Evolutionary conservation across 2,329 filamentous ascomycete species (phyloP), one percentile per base, ranked within the genome.

Genomic region (Podosphaera fusca): DNA sequence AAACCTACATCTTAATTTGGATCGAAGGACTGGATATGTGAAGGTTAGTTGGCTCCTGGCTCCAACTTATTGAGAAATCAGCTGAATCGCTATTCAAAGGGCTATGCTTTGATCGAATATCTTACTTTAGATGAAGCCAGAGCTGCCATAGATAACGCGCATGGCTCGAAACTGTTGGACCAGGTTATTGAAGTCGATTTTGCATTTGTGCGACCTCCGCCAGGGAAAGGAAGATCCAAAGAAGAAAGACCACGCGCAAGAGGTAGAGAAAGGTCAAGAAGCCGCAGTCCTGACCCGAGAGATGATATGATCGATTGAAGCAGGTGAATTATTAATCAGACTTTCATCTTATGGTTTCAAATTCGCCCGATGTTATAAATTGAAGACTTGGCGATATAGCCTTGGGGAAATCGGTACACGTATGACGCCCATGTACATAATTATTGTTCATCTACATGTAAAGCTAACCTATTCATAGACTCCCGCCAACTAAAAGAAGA

Each of bases 91-190:
- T 50, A 30, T 50, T 14, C 9, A 30, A n/a, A 90, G 85, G 86
- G 86, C 62, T 92, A 92, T 70, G 85, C 84, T 35, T 72, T 92
- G 63, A 89, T 92, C 68, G 87, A 92, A 68, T 92, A 88, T 70
- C 75, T 84, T 1, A 90, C 85, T 0, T 73, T 88, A 46, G 76
- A 81, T 61, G 86, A 92, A 69, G 86, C 86, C 12, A 79, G 83
- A 61, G 84, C 82, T n/a, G 86, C 86, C 50, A 87, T 92, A 65
- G 81, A 87, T 68, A 82, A 81, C 64, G 83, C 84, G n/a, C 78
- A 92, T 69, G 74, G 80, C 60, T 80, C 81, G 47, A 85, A 89
- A 69, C 73, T 92, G 57, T 77, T 92, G 50, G 86, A 92, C 64
- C 85, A 92, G 74, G 87, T 82, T 6, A 77, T 92, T 61, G 73